A percentile compares a stretch with the other conserved stretches of the same genome.
Evolutionary conservation across 768 basidiomycete genomes (phyloP).

Genomic region (Auriscalpium microsporum): DNA sequence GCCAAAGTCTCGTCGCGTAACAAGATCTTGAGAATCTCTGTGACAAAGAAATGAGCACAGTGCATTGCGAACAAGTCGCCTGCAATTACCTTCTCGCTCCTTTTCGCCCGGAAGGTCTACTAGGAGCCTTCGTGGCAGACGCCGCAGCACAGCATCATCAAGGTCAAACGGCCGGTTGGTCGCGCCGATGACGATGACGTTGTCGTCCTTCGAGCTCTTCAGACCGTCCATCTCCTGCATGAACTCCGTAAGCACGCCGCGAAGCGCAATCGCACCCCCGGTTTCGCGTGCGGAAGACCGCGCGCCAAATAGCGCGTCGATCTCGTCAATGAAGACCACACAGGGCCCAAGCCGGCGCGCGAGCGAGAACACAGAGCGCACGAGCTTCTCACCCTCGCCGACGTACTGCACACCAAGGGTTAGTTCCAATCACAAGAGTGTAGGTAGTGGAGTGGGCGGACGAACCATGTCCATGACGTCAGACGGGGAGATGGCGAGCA

Average conservation of each 20-base stretch:
- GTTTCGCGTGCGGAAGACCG: constrained; percentile 69
- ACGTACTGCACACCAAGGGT: constrained; percentile 48
- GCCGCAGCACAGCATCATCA: constrained; percentile 85
- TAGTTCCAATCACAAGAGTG: background rate
- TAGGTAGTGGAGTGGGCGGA: constrained; percentile 4
- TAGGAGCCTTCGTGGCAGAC: constrained; percentile 77
- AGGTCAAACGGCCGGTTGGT: constrained; percentile 89
- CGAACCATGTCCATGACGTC: constrained; percentile 95
- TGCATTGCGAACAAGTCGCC: background rate
- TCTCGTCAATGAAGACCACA: constrained; percentile 91
- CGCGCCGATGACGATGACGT: constrained; percentile 87
- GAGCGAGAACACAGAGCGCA: constrained; percentile 80
- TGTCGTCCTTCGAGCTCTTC: constrained; percentile 67
- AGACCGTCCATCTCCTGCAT: constrained; percentile 98
- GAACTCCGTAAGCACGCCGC: constrained; percentile 85
- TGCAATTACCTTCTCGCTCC: constrained; percentile 67
- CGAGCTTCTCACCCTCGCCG: constrained; percentile 85
- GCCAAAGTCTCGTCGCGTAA: constrained; percentile 72
- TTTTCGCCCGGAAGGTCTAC: constrained; percentile 84
- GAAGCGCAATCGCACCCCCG: constrained; percentile 74
- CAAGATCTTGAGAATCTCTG: constrained; percentile 84
- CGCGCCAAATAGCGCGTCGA: constrained; percentile 87
- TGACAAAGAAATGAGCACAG: background rate
- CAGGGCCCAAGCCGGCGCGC: constrained; percentile 83
- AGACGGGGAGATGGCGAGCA: constrained; percentile 84